phyloP scores from a whole-genome alignment of 208 protist genomes.

The Leishmania mexicana region DNA sequence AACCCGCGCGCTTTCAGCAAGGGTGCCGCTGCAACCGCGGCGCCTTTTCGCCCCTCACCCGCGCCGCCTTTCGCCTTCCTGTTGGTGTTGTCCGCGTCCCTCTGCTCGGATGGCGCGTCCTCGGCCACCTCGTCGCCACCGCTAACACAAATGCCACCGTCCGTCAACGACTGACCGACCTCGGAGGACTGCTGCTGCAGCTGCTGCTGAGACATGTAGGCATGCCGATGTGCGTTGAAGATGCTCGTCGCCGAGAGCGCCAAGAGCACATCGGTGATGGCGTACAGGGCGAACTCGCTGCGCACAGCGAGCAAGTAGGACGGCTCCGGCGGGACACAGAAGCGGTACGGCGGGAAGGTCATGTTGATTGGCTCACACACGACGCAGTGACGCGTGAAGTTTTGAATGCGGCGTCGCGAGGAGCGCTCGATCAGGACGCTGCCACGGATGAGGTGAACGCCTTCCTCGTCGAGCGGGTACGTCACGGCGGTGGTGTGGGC shows the following conservation, averaged over 20 bases:
- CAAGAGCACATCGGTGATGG: slow-evolving; percentile 74
- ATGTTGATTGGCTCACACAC: slow-evolving; percentile 37
- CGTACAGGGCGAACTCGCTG: slow-evolving; percentile 53
- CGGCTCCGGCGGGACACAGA: slow-evolving; percentile 82
- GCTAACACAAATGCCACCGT: not conserved
- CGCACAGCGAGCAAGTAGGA: slow-evolving; percentile 64
- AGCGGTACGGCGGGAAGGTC: slow-evolving; percentile 68
- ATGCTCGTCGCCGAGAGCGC: slow-evolving; percentile 59
- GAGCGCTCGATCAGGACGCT: slow-evolving; percentile 72
- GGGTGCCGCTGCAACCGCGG: not conserved
- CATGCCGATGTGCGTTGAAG: slow-evolving; percentile 14
- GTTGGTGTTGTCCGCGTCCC: not conserved
- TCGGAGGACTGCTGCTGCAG: slow-evolving; percentile 4
- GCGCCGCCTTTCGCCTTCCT: not conserved
- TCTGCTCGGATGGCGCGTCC: not conserved
- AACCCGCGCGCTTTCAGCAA: slow-evolving; percentile 10
- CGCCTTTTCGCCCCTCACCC: not conserved
- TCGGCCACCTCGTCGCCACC: not conserved
- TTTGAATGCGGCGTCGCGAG: slow-evolving; percentile 56
- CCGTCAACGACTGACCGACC: slow-evolving; percentile 2
- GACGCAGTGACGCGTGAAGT: slow-evolving; percentile 64
- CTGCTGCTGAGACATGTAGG: not conserved
- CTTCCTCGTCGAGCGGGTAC: slow-evolving; percentile 26
- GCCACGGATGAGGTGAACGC: slow-evolving; percentile 41
- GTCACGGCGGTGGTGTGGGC: slow-evolving; percentile 17